These are phyloP conservation scores for Trebouxia sp. DNA, from an alignment of 139 green algal genomes.

Conservation along the genomic window DNA sequence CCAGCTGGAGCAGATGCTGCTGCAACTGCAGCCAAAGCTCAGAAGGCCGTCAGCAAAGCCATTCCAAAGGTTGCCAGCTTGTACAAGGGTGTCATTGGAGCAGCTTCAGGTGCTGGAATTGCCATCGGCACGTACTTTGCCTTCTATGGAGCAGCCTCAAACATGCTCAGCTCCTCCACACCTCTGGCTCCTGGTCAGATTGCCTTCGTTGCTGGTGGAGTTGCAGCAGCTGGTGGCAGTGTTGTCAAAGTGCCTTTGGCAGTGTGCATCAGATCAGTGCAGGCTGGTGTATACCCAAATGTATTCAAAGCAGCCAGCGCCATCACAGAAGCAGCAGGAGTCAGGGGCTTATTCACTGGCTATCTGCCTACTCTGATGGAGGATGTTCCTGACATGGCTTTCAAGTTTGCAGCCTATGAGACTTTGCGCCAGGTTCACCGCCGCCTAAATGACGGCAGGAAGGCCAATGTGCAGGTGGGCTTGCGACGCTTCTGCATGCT, in stretches of 20 bases:
- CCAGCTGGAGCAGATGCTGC: conserved; percentile 35
- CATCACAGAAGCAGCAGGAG: conserved; percentile 59
- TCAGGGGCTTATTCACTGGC: conserved; percentile 79
- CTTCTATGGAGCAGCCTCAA: conserved; percentile 74
- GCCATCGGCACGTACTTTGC: conserved; percentile 92
- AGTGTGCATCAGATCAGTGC: conserved; percentile 81
- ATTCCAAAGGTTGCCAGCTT: conserved; percentile 55
- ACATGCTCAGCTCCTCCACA: conserved; percentile 57
- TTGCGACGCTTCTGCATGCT: not conserved
- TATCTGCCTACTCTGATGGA: conserved; percentile 89
- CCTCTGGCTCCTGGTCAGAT: conserved; percentile 48
- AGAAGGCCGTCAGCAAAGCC: conserved; percentile 21
- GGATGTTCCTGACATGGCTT: conserved; percentile 91
- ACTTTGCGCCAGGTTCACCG: conserved; percentile 66
- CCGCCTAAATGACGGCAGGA: conserved; percentile 32
- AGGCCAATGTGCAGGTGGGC: conserved; percentile 28
- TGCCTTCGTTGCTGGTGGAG: conserved; percentile 76
- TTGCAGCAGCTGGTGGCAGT: conserved; percentile 75
- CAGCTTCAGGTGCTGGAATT: conserved; percentile 89
- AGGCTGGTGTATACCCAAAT: conserved; percentile 86
- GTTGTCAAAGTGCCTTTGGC: conserved; percentile 88
- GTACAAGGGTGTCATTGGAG: conserved; percentile 85
- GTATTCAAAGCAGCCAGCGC: conserved; percentile 62
- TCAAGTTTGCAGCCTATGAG: conserved; percentile 91
- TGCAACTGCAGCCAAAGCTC: conserved; percentile 28